These are phyloP conservation scores for Phytopythium boreale DNA, from an alignment of 352 stramenopile genomes.

Conservation along the genomic window DNA sequence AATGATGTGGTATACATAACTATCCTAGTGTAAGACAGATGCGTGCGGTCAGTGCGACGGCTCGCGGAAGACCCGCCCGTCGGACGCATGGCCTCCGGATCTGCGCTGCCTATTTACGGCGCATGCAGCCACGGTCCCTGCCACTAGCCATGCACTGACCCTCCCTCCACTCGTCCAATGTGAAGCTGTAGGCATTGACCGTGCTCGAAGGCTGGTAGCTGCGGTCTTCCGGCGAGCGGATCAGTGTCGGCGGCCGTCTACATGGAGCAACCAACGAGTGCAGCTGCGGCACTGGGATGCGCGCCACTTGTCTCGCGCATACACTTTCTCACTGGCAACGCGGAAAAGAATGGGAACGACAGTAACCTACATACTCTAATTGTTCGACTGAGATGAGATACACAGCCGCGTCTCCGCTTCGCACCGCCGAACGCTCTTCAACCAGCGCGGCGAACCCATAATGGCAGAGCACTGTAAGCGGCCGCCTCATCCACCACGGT, in stretches of 20 bases:
- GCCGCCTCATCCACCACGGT: not conserved
- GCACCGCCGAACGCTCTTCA: no score
- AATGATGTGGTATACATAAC: not conserved
- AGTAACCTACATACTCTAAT: no score
- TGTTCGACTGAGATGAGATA: constrained; percentile 3
- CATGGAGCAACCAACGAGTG: not conserved
- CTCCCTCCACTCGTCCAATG: not conserved
- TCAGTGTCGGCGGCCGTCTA: not conserved
- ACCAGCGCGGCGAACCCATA: not conserved
- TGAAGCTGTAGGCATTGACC: not conserved
- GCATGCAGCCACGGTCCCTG: not conserved
- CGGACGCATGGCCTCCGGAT: not conserved
- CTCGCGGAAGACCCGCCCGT: no score
- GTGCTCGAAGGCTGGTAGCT: not conserved
- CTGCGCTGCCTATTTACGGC: not conserved
- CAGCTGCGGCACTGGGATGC: constrained; percentile 1
- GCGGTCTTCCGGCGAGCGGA: not conserved
- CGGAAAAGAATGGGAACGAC: not conserved
- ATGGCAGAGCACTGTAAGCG: not conserved
- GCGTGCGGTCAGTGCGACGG: not conserved
- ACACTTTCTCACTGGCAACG: not conserved
- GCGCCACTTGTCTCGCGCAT: not conserved
- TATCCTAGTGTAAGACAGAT: not conserved
- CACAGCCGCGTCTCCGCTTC: not conserved
- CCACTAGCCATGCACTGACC: not conserved